Percentiles rank a stretch among this genome's conserved stretches.
Evolutionary conservation across 2,329 filamentous ascomycete species (phyloP).

Genomic region (Akanthomyces lecanii): DNA sequence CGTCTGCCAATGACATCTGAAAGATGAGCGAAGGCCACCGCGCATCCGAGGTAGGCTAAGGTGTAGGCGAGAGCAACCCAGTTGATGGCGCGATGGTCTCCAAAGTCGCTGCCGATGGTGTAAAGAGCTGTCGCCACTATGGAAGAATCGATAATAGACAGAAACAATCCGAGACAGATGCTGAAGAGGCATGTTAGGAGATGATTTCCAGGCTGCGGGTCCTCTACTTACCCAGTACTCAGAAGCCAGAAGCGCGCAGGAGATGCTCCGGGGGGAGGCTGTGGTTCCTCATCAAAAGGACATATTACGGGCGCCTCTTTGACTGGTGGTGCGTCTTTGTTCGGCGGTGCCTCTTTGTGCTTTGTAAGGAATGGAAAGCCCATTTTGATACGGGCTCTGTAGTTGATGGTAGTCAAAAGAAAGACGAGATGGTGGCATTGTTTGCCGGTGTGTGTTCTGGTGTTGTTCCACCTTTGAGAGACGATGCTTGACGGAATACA

Average conservation of each 20-base stretch:
- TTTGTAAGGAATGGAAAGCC: not conserved
- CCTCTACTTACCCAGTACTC: slow-evolving; percentile 10
- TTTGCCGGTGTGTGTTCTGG: not conserved
- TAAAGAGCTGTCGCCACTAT: slow-evolving; percentile 57
- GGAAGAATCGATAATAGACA: slow-evolving; percentile 56
- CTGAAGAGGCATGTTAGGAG: slow-evolving; percentile 28
- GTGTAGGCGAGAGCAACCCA: slow-evolving; percentile 55
- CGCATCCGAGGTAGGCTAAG: slow-evolving; percentile 53
- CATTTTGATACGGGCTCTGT: not conserved
- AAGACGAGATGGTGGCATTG: not conserved
- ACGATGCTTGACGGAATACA: not conserved
- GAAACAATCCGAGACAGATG: slow-evolving; percentile 49
- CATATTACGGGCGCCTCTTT: not conserved
- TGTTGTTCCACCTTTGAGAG: not conserved
- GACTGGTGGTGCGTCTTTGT: not conserved
- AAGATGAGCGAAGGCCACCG: slow-evolving; percentile 50
- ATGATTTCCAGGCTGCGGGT: not conserved
- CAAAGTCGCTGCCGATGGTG: slow-evolving; percentile 50
- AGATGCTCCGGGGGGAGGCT: not conserved
- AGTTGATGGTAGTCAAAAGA: not conserved
- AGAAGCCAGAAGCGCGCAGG: slow-evolving; percentile 15
- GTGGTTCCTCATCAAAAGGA: not conserved
- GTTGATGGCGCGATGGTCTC: slow-evolving; percentile 41
- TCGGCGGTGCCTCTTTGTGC: not conserved
- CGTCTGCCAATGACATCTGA: slow-evolving; percentile 53